Evolutionary conservation across 129 eudicot genomes (phyloP).

Genomic region (Flaveria robusta): DNA sequence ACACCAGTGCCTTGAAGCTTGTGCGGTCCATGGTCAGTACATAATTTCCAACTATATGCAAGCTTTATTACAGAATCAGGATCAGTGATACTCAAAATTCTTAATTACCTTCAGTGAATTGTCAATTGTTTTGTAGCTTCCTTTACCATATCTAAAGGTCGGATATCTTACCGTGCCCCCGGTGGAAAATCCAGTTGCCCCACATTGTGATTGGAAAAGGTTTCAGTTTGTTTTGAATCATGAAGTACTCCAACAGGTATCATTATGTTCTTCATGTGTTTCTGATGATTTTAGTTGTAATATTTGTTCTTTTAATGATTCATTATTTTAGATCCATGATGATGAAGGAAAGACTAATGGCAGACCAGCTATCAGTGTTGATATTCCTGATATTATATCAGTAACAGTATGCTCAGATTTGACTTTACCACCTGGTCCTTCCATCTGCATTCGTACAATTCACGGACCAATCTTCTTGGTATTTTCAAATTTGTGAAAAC

Average conservation of each 20-base stretch:
- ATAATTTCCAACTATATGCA: constrained; percentile 7
- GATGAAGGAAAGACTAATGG: constrained; percentile 44
- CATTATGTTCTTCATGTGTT: background rate
- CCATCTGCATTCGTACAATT: constrained; percentile 68
- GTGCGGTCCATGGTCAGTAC: constrained; percentile 54
- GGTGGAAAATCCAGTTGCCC: constrained; percentile 65
- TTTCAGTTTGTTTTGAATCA: constrained; percentile 79
- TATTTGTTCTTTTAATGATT: background rate
- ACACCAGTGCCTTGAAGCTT: constrained; percentile 87
- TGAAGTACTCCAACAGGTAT: constrained; percentile 88
- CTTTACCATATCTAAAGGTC: constrained; percentile 81
- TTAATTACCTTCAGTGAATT: background rate
- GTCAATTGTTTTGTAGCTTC: constrained; percentile 58
- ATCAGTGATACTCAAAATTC: background rate
- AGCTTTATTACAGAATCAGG: constrained; percentile 3
- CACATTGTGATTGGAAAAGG: constrained; percentile 88
- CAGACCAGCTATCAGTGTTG: constrained; percentile 52
- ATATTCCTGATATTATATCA: constrained; percentile 63
- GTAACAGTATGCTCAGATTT: constrained; percentile 87
- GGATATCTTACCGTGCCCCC: constrained; percentile 92
- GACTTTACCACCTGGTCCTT: constrained; percentile 92
- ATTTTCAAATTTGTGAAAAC: constrained; percentile 24
- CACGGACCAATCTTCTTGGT: constrained; percentile 77
- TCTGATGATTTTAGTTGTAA: background rate
- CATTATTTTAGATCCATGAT: constrained; percentile 52